Percentiles rank a stretch among this genome's conserved stretches.
Evolutionary conservation across 352 stramenopile genomes (phyloP).

Genomic region (Phytophthora crassamura): DNA sequence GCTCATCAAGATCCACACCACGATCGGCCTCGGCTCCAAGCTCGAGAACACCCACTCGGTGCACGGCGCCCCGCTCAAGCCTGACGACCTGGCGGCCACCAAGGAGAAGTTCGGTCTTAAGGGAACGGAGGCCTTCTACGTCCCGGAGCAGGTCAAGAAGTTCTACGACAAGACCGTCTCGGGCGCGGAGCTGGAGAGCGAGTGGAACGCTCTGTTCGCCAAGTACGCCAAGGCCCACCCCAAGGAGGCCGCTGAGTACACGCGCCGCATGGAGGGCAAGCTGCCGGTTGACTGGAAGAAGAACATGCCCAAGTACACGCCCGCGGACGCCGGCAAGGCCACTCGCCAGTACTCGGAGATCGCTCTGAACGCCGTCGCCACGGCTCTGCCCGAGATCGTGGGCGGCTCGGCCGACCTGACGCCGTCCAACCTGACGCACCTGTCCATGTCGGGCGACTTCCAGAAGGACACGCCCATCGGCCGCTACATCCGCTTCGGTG

Average conservation of each 20-base stretch:
- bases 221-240: slow-evolving; percentile 93
- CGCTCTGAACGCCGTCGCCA: slow-evolving; percentile 95
- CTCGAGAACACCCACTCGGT: slow-evolving; percentile 93
- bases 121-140: slow-evolving; percentile 92
- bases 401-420: slow-evolving; percentile 99
- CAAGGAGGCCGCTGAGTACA: slow-evolving; percentile 94
- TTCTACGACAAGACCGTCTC: slow-evolving; percentile 89
- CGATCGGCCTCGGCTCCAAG: slow-evolving; percentile 96
- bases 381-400: slow-evolving; percentile 95
- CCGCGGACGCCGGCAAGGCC: slow-evolving; percentile 89
- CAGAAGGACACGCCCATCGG: slow-evolving; percentile 96
- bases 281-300: slow-evolving; percentile 93
- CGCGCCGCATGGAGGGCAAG: slow-evolving; percentile 93
- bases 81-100: slow-evolving; percentile 91
- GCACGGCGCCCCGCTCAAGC: slow-evolving; percentile 97
- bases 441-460: slow-evolving; percentile 97
- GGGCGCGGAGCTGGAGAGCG: slow-evolving; percentile 76
- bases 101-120: slow-evolving; percentile 95
- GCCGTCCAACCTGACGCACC: slow-evolving; percentile 96
- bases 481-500: slow-evolving; percentile 98
- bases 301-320: slow-evolving; percentile 92
- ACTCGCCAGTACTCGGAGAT: slow-evolving; percentile 96
- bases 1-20: slow-evolving; percentile 98
- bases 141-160: slow-evolving; percentile 94
- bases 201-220: slow-evolving; percentile 93